Evolutionary conservation across 305 asterid species (phyloP).

Genomic region (Lippia alba): DNA sequence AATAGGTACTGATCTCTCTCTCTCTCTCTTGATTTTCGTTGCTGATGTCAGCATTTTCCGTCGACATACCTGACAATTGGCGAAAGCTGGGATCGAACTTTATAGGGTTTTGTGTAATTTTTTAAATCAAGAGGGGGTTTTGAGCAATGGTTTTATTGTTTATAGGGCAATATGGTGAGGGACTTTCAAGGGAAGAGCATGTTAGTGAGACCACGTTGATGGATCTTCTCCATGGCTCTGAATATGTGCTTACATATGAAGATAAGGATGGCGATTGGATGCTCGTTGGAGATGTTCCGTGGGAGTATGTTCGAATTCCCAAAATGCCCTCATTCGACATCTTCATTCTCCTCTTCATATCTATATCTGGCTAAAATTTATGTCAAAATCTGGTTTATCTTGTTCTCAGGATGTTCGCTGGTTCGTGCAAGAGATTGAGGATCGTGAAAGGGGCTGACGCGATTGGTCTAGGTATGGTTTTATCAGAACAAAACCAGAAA

Average conservation of each 20-base stretch:
- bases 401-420: slow-evolving; percentile 68
- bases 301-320: slow-evolving; percentile 58
- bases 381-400: too few species aligned
- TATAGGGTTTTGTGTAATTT: too few species aligned
- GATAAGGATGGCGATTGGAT: slow-evolving; percentile 85
- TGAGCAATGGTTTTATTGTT: neutral
- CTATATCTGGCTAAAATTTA: neutral
- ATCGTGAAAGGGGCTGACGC: slow-evolving; percentile 92
- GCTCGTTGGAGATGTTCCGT: slow-evolving; percentile 85
- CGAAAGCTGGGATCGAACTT: too few species aligned
- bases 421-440: slow-evolving; percentile 81
- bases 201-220: slow-evolving; percentile 59
- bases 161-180: slow-evolving; percentile 70
- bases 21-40: neutral
- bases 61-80: too few species aligned
- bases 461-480: slow-evolving; percentile 70
- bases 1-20: slow-evolving; percentile 49
- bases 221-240: slow-evolving; percentile 75
- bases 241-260: slow-evolving; percentile 74
- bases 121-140: too few species aligned
- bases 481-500: neutral
- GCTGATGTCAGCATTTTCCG: too few species aligned
- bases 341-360: neutral
- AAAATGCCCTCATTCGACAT: neutral
- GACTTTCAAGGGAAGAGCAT: slow-evolving; percentile 52